Base-by-base conservation (phyloP, 2,329 filamentous ascomycete genomes). In the Hirsutella minnesotensis region DNA sequence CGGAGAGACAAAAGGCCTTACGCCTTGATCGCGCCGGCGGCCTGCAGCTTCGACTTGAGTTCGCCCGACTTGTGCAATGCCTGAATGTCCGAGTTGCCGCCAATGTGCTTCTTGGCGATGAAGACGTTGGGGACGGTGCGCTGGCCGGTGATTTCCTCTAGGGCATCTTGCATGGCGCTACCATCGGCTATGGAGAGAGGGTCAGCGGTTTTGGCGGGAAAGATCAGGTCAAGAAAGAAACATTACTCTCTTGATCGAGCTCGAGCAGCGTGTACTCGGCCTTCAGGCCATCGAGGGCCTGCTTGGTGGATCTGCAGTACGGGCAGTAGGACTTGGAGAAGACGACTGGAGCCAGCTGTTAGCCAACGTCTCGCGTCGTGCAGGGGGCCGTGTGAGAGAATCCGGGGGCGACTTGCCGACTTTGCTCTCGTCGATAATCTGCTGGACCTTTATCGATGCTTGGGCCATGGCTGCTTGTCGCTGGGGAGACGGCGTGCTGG, bases 251-350 rank as follows among this genome's bases (percentile, higher is more conserved):
- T 68, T 89, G 68, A 68, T 98, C 89, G 48, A 98, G 73, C 73
- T 98, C 92, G 45, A 92, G 69, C 44, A 75, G 61, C 57, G 75
- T 79, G 65, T 77, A 89, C 54, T 88, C 83, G 47, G 85, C 86
- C 51, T 80, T 79, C 45, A 79, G 54, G 45, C 78, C 70, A 57
- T 72, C 76, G 54, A 98, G 71, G 40, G 86, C 72, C 44, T 72
- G 58, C 79, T 96, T 96, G 53, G 83, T 79, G 46, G 80, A 72
- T 45, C 68, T 73, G 75, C 90, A 96, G 77, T 94, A 94, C 12
- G 89, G 88, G 77, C 92, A 98, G 71, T 87, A 95, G 15, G 83
- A 86, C 73, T 98, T 98, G 67, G 83, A 89, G 76, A 98, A 98
- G 62, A 98, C 86, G 56, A 92, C 85, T 86, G 40, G 13, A 15